These are phyloP conservation scores for Penicillium silybi DNA, from an alignment of 495 filamentous ascomycete genomes.

Conservation along the genomic window DNA sequence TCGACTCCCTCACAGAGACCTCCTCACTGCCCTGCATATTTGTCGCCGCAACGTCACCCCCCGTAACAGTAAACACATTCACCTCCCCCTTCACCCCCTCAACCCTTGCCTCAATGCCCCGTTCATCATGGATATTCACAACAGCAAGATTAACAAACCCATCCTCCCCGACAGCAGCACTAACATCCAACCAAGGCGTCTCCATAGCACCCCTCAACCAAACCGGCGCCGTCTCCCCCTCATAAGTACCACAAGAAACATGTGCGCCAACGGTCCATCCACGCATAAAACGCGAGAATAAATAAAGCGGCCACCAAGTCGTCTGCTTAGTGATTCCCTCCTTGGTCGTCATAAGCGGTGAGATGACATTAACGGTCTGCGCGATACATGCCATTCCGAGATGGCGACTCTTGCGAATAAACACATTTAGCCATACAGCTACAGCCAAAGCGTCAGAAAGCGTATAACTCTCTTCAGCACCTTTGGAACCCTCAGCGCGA, in stretches of 20 bases:
- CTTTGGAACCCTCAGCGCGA: slow-evolving; percentile 63
- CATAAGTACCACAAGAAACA: slow-evolving; percentile 55
- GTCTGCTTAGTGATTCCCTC: slow-evolving; percentile 65
- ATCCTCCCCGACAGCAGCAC: slow-evolving; percentile 58
- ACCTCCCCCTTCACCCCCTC: slow-evolving; percentile 48
- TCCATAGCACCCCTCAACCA: slow-evolving; percentile 63
- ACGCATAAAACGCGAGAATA: slow-evolving; percentile 72
- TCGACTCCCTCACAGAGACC: slow-evolving; percentile 55
- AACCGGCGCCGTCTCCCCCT: slow-evolving; percentile 58
- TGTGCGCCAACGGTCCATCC: slow-evolving; percentile 62
- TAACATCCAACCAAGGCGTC: slow-evolving; percentile 68
- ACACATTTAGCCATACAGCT: slow-evolving; percentile 70
- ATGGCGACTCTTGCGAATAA: slow-evolving; percentile 67
- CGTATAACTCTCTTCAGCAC: slow-evolving; percentile 69
- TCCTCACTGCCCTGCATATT: slow-evolving; percentile 60
- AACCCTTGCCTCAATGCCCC: slow-evolving; percentile 53
- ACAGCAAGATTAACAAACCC: slow-evolving; percentile 62
- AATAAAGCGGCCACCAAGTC: slow-evolving; percentile 71
- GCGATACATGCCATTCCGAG: slow-evolving; percentile 81
- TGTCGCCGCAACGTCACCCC: slow-evolving; percentile 46
- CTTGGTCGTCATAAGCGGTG: slow-evolving; percentile 66
- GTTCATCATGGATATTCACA: slow-evolving; percentile 61
- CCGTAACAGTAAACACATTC: slow-evolving; percentile 58
- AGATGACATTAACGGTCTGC: slow-evolving; percentile 75
- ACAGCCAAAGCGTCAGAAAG: slow-evolving; percentile 74